Conservation (phyloP, 2,329 filamentous ascomycete genomes). For the Incumbomyces lentus region DNA sequence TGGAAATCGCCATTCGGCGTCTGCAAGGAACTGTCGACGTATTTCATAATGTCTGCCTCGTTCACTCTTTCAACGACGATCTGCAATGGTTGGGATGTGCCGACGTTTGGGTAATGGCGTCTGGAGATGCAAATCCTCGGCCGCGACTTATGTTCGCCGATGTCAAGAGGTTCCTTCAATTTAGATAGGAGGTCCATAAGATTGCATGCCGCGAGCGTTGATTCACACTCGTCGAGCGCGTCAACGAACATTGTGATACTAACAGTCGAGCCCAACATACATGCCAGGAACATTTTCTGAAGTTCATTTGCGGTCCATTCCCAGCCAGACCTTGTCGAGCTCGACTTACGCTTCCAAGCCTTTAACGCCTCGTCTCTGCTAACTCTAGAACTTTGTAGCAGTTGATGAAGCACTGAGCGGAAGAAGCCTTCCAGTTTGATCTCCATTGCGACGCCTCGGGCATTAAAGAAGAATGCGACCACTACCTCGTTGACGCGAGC, state of each 20-base stretch:
- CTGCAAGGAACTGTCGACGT: neutral
- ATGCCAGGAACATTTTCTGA: neutral
- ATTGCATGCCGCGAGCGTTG: neutral
- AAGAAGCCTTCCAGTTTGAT: slow-evolving; percentile 13
- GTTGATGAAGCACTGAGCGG: slow-evolving; percentile 15
- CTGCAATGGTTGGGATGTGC: neutral
- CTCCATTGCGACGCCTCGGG: slow-evolving; percentile 13
- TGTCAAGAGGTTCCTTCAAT: neutral
- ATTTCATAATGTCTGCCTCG: neutral
- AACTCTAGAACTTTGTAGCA: slow-evolving; percentile 6
- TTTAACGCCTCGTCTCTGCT: neutral
- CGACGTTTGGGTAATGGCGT: neutral
- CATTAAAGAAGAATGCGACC: slow-evolving; percentile 17
- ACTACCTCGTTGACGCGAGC: neutral
- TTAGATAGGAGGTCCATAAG: neutral
- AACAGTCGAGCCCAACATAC: neutral
- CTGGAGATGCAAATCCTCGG: neutral
- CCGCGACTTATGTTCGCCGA: neutral
- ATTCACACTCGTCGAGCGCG: neutral
- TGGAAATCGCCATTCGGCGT: neutral
- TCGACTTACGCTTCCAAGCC: neutral
- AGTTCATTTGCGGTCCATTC: neutral
- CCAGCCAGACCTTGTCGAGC: no score
- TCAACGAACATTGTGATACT: neutral
- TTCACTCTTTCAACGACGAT: neutral